Base-by-base conservation (phyloP, 1,284 basidiomycete species). In the Neonothopanus nambi region DNA sequence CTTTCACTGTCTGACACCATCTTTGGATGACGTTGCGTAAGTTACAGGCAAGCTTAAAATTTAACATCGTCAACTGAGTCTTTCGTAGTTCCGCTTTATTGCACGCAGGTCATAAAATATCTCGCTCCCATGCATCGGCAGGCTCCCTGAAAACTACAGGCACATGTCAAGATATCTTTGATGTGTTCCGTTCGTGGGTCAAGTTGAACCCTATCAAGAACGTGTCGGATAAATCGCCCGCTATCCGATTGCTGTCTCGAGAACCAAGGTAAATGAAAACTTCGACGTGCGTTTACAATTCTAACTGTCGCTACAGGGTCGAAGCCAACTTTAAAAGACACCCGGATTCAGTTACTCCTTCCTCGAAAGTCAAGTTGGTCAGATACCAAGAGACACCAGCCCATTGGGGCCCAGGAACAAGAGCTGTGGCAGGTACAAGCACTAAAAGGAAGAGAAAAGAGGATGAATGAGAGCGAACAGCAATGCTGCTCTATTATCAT, bases 71-170 rank as follows among this genome's bases (percentile, higher is more conserved):
- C 26, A 11, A 39, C 30, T 39, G 28, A 39, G 42, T 51, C 43
- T 41, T 24, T 48, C 9, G n/a, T 40, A 73, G 92, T 1, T 96
- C 93, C 35, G 95, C 93, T 1, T 75, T 99, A 18, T 79, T 98
- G 4, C 86, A 98, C 61, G 92, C 84, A 2, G 93, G 93, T 1
- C 85, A 92, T 72, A 71, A 81, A 48, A 81, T 97, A 33, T 96
- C 94, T 5, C 85, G 96, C 15, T 96, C 94, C 0, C 96, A 98
- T 70, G 93, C 94, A 0, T 79, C 79, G 18, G 73, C 93, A 0
- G 96, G 96, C 0, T 96, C 93, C 1, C 70, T 99, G 59, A 99
- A 99, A 76, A 98, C 96, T 6, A 80, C 85, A 33, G 95, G 94
- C 1, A 78, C 87, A 1, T 78, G 85, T 33, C 68, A 73, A 23